phyloP scores from a whole-genome alignment of 371 early-diverging fungal genomes.

The Mucor plumbeus region DNA sequence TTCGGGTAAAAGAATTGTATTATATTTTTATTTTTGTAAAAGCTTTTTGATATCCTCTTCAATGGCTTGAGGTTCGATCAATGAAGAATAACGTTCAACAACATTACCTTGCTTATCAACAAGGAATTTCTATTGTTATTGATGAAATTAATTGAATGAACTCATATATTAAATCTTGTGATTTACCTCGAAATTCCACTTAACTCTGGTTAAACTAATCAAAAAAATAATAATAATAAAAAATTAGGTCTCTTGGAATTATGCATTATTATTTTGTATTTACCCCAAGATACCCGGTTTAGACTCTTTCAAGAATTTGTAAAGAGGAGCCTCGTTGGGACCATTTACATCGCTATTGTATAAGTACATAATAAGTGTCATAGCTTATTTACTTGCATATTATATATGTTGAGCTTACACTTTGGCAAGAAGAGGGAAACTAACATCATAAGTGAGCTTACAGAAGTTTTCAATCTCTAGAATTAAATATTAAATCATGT shows the following conservation, averaged over 20 bases:
- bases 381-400: background rate
- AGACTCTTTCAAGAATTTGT: constrained; percentile 71
- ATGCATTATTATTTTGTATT: background rate
- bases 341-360: constrained; percentile 78
- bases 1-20: background rate
- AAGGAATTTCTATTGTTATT: constrained; percentile 67
- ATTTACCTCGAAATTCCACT: constrained; percentile 77
- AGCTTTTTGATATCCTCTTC: constrained; percentile 56
- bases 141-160: background rate
- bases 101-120: constrained; percentile 73
- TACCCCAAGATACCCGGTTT: constrained; percentile 68
- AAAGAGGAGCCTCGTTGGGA: constrained; percentile 73
- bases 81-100: constrained; percentile 67
- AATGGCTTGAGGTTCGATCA: constrained; percentile 58
- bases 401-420: constrained; percentile 38
- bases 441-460: constrained; percentile 68
- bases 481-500: no score
- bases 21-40: constrained; percentile 12
- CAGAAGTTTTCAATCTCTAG: constrained; percentile 35
- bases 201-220: constrained; percentile 61
- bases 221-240: background rate
- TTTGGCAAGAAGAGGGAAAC: constrained; percentile 86
- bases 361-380: constrained; percentile 2
- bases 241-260: background rate
- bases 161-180: background rate